Base-by-base conservation (phyloP, 768 basidiomycete species). In the Suillus spraguei region DNA sequence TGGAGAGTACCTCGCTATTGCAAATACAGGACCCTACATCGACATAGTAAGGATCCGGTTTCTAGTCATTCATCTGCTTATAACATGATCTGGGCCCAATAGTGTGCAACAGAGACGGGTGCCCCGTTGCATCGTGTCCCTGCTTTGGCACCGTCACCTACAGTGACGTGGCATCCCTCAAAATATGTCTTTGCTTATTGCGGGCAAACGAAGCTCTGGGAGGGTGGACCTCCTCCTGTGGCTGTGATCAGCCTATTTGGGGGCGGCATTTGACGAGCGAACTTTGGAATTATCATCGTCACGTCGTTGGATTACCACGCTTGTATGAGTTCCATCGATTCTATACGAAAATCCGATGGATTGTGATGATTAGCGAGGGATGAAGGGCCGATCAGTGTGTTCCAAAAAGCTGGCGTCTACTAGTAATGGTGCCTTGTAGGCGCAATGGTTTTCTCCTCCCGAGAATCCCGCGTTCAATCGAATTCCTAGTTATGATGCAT, bases 81-180 rank as follows among this genome's bases (percentile, higher is more conserved):
- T 42, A 54, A 38, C 39, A 33, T 60, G n/a, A 24, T 28, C 24
- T 49, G n/a, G 24, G n/a, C 2, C 22, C 59, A 20, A 17, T 62
- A 94, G 91, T 91, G 89, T 67, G 89, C 90, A 5, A 89, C 88
- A 4, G 92, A 94, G 73, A 94, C 90, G 0, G 87, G 87, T 17
- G 74, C 83, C 54, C 88, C 90, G 2, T 69, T 94, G 32, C 90
- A 93, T 72, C 88, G 91, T n/a, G 85, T 94, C 16, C 85, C 89
- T 2, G 83, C 90, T 3, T 78, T 89, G 7, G 88, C 86, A 5
- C 81, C 90, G 1, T 85, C 90, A n/a, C 86, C 88, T 5, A 87
- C 89, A 1, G 91, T 94, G 3, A 77, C 86, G 2, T 93, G 91
- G 91, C 92, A 93, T 73, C 91, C 92, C 5, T 90, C 88, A 7